Base-by-base conservation (phyloP, 805 yeast genomes). In the Lachancea sp. region DNA sequence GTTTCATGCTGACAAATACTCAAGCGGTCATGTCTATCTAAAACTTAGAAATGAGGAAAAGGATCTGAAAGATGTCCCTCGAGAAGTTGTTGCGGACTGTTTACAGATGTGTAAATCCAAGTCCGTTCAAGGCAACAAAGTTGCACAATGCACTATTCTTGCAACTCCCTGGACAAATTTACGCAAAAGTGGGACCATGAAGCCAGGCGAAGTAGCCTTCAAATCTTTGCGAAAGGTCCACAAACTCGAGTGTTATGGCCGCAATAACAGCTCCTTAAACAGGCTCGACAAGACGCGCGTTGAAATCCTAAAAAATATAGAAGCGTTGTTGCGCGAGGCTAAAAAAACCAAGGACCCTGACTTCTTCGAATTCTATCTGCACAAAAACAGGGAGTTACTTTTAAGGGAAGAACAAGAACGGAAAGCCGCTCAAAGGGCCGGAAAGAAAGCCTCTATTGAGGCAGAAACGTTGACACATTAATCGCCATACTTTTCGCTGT, bases 1-100 rank as follows among this genome's bases (percentile, higher is more conserved):
- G 90, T 84, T 85, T 54, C 94, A 83, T 58, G 87, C 81, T 6
- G 89, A 82, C 49, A 80, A 79, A 48, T 67, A 77, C 35, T 79
- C 87, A 3, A 78, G 87, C 32, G 92, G 89, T 0, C 95, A 85
- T 56, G 71, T 85, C 8, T 85, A 85, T 51, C 63, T 83, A 20
- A 72, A 85, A 41, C 59, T 80, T 16, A 64, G 69, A 2, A 54
- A 56, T 2, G 74, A 70, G 17, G 78, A 73, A 40, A 64, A 66
- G 34, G 37, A 54, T 17, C 62, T 74, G 57, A 73, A 68, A 4
- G 64, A 63, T 19, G 72, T 83, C 13, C 82, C 82, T 1, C 65
- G 67, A 12, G 70, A 61, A 2, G 64, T 81, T 0, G 54, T 83
- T 8, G 61, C 56, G 26, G 80, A 74, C 45, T 73, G 80, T 34